phyloP scores from a whole-genome alignment of 495 filamentous ascomycete species.

The Daldinia concentrica region DNA sequence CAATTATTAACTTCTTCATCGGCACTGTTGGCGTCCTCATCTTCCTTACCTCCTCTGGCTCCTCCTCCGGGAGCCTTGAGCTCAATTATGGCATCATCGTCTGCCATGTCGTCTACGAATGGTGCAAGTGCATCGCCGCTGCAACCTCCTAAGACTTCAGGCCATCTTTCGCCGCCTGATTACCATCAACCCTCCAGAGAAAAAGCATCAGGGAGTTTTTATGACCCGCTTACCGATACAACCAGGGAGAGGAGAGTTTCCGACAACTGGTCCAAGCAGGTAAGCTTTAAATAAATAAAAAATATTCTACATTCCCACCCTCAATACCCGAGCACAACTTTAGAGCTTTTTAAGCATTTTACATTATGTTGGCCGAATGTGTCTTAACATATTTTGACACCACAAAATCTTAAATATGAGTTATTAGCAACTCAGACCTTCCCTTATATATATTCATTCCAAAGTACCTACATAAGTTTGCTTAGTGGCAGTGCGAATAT shows the following conservation, averaged over 20 bases:
- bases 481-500: constrained; percentile 38
- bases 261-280: constrained; percentile 51
- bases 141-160: constrained; percentile 44
- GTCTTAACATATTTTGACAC: background rate
- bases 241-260: constrained; percentile 57
- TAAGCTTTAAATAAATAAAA: constrained; percentile 36
- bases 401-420: background rate
- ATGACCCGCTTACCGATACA: constrained; percentile 65
- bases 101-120: constrained; percentile 45
- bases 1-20: constrained; percentile 36
- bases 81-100: constrained; percentile 47
- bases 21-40: constrained; percentile 16
- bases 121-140: constrained; percentile 48
- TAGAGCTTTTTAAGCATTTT: constrained; percentile 25
- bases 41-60: constrained; percentile 41
- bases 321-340: background rate
- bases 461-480: constrained; percentile 32
- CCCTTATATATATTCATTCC: constrained; percentile 6
- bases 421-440: constrained; percentile 4
- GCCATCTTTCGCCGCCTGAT: constrained; percentile 48
- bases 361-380: background rate
- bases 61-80: constrained; percentile 48
- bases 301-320: constrained; percentile 19
- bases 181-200: constrained; percentile 55
- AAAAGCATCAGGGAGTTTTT: constrained; percentile 60